Evolutionary conservation across 2,329 filamentous ascomycete genomes (phyloP).

Genomic region (Fusarium ambrosium): DNA sequence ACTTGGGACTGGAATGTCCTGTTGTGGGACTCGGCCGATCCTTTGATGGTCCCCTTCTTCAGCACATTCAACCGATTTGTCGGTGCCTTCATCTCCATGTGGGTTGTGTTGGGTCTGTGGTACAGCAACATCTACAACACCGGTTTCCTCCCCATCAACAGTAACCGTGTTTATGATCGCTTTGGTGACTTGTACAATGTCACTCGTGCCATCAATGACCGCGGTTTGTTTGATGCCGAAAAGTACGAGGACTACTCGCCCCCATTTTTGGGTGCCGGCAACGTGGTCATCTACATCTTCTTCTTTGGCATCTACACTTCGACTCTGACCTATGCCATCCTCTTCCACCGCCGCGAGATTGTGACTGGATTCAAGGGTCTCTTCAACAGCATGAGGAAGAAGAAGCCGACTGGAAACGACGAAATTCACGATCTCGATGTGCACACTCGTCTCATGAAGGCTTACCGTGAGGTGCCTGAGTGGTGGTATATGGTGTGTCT

Average conservation of each 20-base stretch:
- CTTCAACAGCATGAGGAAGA: conserved; percentile 42
- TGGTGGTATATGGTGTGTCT: conserved; percentile 60
- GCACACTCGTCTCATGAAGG: conserved; percentile 62
- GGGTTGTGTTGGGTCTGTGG: conserved; percentile 51
- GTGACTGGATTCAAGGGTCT: conserved; percentile 53
- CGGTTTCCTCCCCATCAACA: conserved; percentile 57
- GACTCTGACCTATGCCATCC: conserved; percentile 55
- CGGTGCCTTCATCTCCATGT: conserved; percentile 48
- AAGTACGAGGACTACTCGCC: conserved; percentile 59
- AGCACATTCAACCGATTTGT: conserved; percentile 53
- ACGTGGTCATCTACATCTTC: conserved; percentile 53
- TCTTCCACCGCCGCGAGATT: conserved; percentile 58
- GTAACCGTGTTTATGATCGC: conserved; percentile 56
- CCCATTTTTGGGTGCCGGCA: conserved; percentile 57
- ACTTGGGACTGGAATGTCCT: conserved; percentile 60
- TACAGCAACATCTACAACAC: conserved; percentile 53
- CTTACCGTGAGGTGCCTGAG: conserved; percentile 62
- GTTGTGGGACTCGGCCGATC: conserved; percentile 56
- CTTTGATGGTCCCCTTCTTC: conserved; percentile 56
- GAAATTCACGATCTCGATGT: conserved; percentile 51
- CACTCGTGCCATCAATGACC: conserved; percentile 49
- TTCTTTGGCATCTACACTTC: conserved; percentile 59
- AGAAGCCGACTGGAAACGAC: conserved; percentile 42
- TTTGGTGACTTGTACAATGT: conserved; percentile 56
- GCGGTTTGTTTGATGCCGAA: conserved; percentile 53